Evolutionary conservation across 352 stramenopile species (phyloP).

Genomic region (Phytophthora sp.): DNA sequence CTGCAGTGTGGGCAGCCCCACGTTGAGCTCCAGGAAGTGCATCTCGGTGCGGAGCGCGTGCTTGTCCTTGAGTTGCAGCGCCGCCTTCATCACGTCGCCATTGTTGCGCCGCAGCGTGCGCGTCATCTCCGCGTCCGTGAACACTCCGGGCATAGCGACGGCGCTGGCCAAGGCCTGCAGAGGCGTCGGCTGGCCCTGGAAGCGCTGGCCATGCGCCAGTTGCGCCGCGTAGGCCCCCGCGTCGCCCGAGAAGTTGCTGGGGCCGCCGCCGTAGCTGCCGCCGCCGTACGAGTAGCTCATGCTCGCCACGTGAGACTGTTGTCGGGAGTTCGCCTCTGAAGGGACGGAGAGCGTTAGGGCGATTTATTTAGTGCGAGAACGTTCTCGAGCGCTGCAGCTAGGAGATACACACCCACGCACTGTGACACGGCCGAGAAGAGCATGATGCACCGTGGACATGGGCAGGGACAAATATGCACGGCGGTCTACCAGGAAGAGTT

Average conservation of each 20-base stretch:
- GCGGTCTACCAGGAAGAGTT: too few species aligned
- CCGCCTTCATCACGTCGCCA: conserved; percentile 71
- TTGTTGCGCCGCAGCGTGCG: conserved; percentile 70
- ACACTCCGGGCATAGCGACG: conserved; percentile 69
- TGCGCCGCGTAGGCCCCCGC: conserved; percentile 39
- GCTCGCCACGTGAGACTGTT: too few species aligned
- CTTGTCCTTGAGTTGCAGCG: conserved; percentile 76
- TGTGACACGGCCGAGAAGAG: background rate
- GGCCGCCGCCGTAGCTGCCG: conserved; percentile 22
- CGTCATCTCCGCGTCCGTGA: conserved; percentile 53
- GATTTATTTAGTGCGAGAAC: background rate
- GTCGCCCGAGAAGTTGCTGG: conserved; percentile 19
- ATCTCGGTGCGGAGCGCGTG: conserved; percentile 49
- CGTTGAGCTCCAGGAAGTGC: conserved; percentile 68
- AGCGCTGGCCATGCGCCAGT: conserved; percentile 30
- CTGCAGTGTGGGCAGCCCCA: conserved; percentile 63
- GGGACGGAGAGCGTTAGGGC: background rate
- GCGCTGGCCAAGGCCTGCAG: conserved; percentile 71
- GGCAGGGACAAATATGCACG: too few species aligned
- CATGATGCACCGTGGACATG: background rate
- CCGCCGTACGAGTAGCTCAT: conserved; percentile 33
- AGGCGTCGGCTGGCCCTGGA: conserved; percentile 39
- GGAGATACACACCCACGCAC: background rate
- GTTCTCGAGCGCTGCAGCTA: too few species aligned
- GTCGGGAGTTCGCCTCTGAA: conserved; percentile 6